Evolutionary conservation across 2,329 filamentous ascomycete genomes (phyloP).

Genomic region (Fusarium verticillioides): DNA sequence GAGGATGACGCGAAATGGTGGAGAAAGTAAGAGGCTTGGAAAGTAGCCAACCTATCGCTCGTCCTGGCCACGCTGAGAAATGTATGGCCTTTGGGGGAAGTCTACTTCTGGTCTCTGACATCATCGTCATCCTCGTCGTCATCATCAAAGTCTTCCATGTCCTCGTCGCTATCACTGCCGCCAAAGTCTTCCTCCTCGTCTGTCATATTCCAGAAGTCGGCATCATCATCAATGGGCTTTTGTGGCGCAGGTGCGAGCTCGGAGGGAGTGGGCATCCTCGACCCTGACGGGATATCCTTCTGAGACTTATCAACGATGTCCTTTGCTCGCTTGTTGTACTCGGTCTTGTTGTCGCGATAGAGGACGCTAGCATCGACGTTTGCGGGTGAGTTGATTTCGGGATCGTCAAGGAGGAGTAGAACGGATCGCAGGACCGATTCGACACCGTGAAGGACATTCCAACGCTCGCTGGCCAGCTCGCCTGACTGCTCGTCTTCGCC

Average conservation of each 20-base stretch:
- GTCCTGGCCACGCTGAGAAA: background rate
- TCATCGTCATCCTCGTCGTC: conserved; percentile 66
- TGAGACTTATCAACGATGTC: conserved; percentile 79
- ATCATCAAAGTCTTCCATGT: conserved; percentile 69
- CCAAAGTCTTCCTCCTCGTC: conserved; percentile 83
- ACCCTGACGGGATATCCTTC: conserved; percentile 80
- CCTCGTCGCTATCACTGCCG: conserved; percentile 75
- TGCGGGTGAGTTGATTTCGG: conserved; percentile 91
- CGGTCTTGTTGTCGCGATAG: conserved; percentile 76
- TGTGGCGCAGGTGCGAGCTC: conserved; percentile 70
- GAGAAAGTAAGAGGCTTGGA: background rate
- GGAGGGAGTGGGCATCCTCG: conserved; percentile 82
- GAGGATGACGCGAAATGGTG: conserved; percentile 17
- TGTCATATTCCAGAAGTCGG: conserved; percentile 84
- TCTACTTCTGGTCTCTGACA: conserved; percentile 49
- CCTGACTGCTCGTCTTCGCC: conserved; percentile 95
- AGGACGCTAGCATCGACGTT: conserved; percentile 94
- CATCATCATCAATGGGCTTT: conserved; percentile 72
- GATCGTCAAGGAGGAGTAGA: conserved; percentile 89
- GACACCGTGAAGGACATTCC: conserved; percentile 92
- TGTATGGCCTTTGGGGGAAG: background rate
- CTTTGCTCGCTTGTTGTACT: conserved; percentile 76
- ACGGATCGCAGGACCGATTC: conserved; percentile 96
- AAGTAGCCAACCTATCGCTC: background rate
- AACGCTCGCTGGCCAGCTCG: conserved; percentile 88